phyloP scores from a whole-genome alignment of 768 basidiomycete species.

The Psilocybe subaeruginosa region DNA sequence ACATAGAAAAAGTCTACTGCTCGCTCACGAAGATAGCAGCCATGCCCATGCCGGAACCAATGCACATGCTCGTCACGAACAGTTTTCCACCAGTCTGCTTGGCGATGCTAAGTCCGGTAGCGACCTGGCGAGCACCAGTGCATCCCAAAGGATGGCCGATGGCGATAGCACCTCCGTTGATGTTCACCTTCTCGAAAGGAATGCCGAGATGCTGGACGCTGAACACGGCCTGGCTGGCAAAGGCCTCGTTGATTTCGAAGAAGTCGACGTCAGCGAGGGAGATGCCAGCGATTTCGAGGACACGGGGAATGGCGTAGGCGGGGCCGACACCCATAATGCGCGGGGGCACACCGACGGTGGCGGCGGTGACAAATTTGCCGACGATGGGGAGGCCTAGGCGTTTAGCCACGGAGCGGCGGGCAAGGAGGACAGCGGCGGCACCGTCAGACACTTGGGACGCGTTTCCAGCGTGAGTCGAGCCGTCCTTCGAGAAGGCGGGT shows the following conservation, averaged over 20 bases:
- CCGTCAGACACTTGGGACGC: slow-evolving; percentile 93
- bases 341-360: slow-evolving; percentile 80
- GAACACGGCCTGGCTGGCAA: slow-evolving; percentile 83
- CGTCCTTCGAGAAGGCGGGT: slow-evolving; percentile 81
- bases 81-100: slow-evolving; percentile 76
- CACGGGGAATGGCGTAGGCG: slow-evolving; percentile 82
- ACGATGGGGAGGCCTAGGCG: slow-evolving; percentile 84
- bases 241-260: slow-evolving; percentile 79
- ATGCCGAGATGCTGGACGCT: slow-evolving; percentile 73
- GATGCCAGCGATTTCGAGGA: slow-evolving; percentile 53
- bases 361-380: slow-evolving; percentile 80
- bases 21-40: slow-evolving; percentile 86
- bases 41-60: slow-evolving; percentile 92
- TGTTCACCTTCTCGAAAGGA: slow-evolving; percentile 91
- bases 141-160: slow-evolving; percentile 87
- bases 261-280: slow-evolving; percentile 88
- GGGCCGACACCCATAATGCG: slow-evolving; percentile 93
- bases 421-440: slow-evolving; percentile 86
- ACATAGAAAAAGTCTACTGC: slow-evolving; percentile 44
- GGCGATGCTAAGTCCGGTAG: slow-evolving; percentile 80
- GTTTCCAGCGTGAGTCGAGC: slow-evolving; percentile 82
- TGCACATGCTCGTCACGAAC: slow-evolving; percentile 92
- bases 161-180: slow-evolving; percentile 69
- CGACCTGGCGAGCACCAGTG: slow-evolving; percentile 88
- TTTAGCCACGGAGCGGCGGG: slow-evolving; percentile 79